phyloP scores from a whole-genome alignment of 352 stramenopile species.

The Globisporangium emineosum region DNA sequence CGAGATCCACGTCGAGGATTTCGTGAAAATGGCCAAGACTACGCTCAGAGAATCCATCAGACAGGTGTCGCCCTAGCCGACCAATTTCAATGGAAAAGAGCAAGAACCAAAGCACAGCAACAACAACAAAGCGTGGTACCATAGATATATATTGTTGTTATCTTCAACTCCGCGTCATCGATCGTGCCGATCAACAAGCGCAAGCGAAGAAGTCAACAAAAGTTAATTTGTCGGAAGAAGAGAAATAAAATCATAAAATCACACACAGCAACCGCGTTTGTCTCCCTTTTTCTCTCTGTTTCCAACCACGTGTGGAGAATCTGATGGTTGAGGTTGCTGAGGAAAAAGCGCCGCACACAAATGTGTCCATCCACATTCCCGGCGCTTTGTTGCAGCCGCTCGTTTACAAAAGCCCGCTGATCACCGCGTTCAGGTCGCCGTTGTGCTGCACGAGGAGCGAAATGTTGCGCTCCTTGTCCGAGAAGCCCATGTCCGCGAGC shows the following conservation, averaged over 20 bases:
- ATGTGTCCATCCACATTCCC: neutral
- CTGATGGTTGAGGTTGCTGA: neutral
- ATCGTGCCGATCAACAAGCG: neutral
- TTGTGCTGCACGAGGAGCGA: conserved; percentile 53
- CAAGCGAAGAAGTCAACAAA: neutral
- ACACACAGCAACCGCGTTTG: conserved; percentile 1
- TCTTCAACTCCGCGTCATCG: neutral
- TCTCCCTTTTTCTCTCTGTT: neutral
- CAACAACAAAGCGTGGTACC: neutral
- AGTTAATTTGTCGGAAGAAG: neutral
- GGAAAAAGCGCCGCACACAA: neutral
- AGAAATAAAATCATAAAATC: conserved; percentile 13
- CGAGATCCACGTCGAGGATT: conserved; percentile 40
- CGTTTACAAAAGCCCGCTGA: conserved; percentile 47
- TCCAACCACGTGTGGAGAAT: neutral
- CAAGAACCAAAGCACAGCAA: neutral
- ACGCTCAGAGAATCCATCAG: conserved; percentile 17
- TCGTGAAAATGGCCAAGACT: conserved; percentile 33
- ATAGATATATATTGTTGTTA: conserved; percentile 14
- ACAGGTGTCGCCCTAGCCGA: conserved; percentile 3
- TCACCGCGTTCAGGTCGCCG: conserved; percentile 63
- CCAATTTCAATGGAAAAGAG: neutral
- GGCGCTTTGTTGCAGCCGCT: neutral
- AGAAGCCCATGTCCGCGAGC: conserved; percentile 73
- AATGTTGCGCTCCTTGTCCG: conserved; percentile 49